Evolutionary conservation across 2,329 filamentous ascomycete species (phyloP), one percentile per base, ranked within the genome.

Genomic region (Colletotrichum tamarilloi): DNA sequence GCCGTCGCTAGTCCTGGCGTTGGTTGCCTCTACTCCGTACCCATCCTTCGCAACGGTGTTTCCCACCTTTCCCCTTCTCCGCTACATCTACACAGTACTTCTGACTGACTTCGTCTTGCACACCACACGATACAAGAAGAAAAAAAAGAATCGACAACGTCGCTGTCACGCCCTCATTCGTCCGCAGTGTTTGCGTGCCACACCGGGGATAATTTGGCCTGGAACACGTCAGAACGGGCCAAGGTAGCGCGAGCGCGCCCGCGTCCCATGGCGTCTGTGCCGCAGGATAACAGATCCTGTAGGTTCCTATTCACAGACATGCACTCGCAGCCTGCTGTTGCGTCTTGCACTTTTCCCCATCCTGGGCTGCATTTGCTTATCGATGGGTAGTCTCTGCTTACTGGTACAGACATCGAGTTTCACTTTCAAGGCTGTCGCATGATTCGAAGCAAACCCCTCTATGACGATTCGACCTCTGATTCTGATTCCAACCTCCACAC

Each of bases 101-200:
- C 32, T 42, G 35, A 46, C 16, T 46, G 62, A 19, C 22, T 57
- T 32, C 14, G 52, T 38, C 12, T 7, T 14, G n/a, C 8, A 55
- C 53, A 49, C 46, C 62, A 57, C 62, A 65, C 62, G 56, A 49
- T 64, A 24, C 26, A 67, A 56, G 3, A 26, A 26, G n/a, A 1
- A 30, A 8, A 30, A 30, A 30, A 46, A 19, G 2, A 19, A n/a
- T 49, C 22, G 59, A 57, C n/a, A 11, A 65, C 60, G 71, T 73
- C 71, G 67, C 55, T 70, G 71, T 60, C 71, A 73, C 22, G 46
- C 32, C 35, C 24, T 46, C 49, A 71, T 73, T 71, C 67, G 71
- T 57, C 62, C n/a, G 38, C 26, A 30, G 24, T 26, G 22, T 35
- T 64, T 58, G 30, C 32, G 16, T 52, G 62, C 32, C 65, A 72